These are phyloP conservation scores for Wakefieldia striispora DNA, from an alignment of 768 basidiomycete genomes.

Conservation along the genomic window DNA sequence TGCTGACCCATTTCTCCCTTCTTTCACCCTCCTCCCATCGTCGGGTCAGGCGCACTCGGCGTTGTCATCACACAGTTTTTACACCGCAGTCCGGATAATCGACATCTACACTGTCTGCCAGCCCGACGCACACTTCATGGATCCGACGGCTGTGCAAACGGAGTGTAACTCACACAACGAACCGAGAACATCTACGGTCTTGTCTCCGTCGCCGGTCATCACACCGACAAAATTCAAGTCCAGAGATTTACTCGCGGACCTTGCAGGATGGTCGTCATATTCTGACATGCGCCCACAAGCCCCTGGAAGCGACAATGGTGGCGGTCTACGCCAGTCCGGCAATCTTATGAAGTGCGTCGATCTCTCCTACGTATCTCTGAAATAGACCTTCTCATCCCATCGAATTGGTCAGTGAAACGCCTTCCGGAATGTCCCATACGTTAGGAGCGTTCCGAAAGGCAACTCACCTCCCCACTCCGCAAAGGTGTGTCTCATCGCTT, in stretches of 20 bases:
- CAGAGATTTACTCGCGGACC: constrained; percentile 9
- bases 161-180: constrained; percentile 5
- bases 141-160: constrained; percentile 1
- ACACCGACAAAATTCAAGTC: constrained; percentile 11
- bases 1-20: constrained; percentile 1
- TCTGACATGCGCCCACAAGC: constrained; percentile 12
- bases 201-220: constrained; percentile 8
- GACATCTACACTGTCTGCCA: neutral
- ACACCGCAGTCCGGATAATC: neutral
- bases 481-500: constrained; percentile 20
- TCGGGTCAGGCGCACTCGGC: neutral
- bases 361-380: neutral
- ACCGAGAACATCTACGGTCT: neutral
- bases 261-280: constrained; percentile 15
- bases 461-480: constrained; percentile 31
- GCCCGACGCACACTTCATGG: constrained; percentile 1
- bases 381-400: constrained; percentile 1
- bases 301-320: constrained; percentile 12
- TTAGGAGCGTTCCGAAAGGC: constrained; percentile 13
- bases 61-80: neutral
- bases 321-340: constrained; percentile 4
- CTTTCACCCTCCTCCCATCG: constrained; percentile 7
- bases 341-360: constrained; percentile 15
- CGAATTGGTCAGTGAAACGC: constrained; percentile 4
- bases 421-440: constrained; percentile 2